Conservation (phyloP, 345 rosid species). For the Murraya paniculata region DNA sequence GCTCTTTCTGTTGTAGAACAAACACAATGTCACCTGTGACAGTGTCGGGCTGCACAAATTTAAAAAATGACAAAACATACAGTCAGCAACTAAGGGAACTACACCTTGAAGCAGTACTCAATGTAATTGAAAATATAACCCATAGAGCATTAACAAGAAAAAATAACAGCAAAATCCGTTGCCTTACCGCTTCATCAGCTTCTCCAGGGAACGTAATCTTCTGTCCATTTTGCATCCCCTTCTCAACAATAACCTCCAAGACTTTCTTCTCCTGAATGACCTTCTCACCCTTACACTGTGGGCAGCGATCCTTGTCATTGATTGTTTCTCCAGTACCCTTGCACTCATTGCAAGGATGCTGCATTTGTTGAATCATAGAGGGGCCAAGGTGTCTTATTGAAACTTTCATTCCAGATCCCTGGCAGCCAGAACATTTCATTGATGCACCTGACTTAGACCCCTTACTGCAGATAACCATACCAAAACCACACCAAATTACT, state of each 20-base stretch:
- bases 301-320: slow-evolving; percentile 66
- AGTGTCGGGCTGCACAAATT: slow-evolving; percentile 59
- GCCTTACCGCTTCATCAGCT: slow-evolving; percentile 72
- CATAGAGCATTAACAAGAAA: not conserved
- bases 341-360: slow-evolving; percentile 75
- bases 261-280: slow-evolving; percentile 69
- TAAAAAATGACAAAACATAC: not conserved
- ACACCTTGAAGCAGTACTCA: not conserved
- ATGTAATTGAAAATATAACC: not conserved
- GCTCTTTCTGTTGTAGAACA: slow-evolving; percentile 64
- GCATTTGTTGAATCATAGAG: slow-evolving; percentile 78
- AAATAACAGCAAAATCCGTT: not conserved
- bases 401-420: slow-evolving; percentile 75
- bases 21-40: slow-evolving; percentile 72
- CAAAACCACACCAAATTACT: not conserved
- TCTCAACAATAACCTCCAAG: slow-evolving; percentile 63
- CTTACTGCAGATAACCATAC: slow-evolving; percentile 39
- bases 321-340: slow-evolving; percentile 73
- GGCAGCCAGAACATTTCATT: slow-evolving; percentile 63
- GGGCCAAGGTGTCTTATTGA: slow-evolving; percentile 72
- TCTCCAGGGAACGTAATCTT: slow-evolving; percentile 68
- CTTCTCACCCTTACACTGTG: slow-evolving; percentile 74
- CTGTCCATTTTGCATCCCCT: slow-evolving; percentile 76
- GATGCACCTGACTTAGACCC: slow-evolving; percentile 80
- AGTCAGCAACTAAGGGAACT: not conserved